These are phyloP conservation scores for Gelatoporia subvermispora DNA, from an alignment of 768 basidiomycete species.

Conservation along the genomic window DNA sequence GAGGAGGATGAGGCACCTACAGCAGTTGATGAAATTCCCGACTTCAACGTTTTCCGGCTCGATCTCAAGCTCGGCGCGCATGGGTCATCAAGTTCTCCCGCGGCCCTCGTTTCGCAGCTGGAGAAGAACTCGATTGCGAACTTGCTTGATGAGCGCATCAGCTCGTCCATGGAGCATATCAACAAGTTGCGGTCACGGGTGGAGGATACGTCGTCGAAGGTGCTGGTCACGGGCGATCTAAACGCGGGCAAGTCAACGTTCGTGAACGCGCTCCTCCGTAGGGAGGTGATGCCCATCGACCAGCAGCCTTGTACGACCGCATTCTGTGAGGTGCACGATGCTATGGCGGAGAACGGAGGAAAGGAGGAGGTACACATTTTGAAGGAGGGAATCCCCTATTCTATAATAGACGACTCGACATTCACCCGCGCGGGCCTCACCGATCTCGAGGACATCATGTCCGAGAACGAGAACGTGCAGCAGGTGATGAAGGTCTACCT, in stretches of 20 bases:
- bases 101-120: slow-evolving; percentile 81
- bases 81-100: slow-evolving; percentile 54
- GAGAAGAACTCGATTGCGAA: slow-evolving; percentile 92
- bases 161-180: slow-evolving; percentile 69
- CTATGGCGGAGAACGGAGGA: slow-evolving; percentile 64
- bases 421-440: slow-evolving; percentile 62
- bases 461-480: slow-evolving; percentile 64
- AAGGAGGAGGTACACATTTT: slow-evolving; percentile 84
- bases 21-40: slow-evolving; percentile 40
- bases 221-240: slow-evolving; percentile 95
- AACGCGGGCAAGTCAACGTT: slow-evolving; percentile 99
- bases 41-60: slow-evolving; percentile 85
- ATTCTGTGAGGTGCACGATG: slow-evolving; percentile 95
- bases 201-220: slow-evolving; percentile 88
- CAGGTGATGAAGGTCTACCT: slow-evolving; percentile 87
- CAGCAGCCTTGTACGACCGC: slow-evolving; percentile 97
- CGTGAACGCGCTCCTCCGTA: slow-evolving; percentile 89
- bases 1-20: slow-evolving; percentile 30
- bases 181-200: slow-evolving; percentile 82
- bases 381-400: slow-evolving; percentile 64
- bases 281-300: slow-evolving; percentile 93
- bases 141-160: slow-evolving; percentile 82
- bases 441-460: slow-evolving; percentile 76
- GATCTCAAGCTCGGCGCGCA: slow-evolving; percentile 88
- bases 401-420: slow-evolving; percentile 67